These are phyloP conservation scores for Auricularia sp. DNA, from an alignment of 768 basidiomycete genomes.

Conservation along the genomic window DNA sequence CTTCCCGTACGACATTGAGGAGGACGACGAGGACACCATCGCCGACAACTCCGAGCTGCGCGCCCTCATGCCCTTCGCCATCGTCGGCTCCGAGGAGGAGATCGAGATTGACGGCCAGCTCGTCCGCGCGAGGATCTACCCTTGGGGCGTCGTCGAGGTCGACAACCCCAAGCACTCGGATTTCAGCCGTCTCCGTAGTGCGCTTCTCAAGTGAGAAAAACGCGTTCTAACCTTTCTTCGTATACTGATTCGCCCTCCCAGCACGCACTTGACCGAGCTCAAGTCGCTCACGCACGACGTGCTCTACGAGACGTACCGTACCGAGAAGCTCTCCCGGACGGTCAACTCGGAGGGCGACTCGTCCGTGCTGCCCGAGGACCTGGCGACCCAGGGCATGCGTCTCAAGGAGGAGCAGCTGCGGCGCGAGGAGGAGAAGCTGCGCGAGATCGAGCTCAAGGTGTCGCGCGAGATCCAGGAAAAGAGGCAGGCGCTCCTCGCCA, in stretches of 20 bases:
- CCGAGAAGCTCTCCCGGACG: conserved; percentile 89
- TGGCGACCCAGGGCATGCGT: conserved; percentile 92
- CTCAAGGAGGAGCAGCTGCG: conserved; percentile 99
- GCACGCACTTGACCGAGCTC: conserved; percentile 89
- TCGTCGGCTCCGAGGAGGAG: conserved; percentile 96
- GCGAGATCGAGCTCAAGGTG: conserved; percentile 96
- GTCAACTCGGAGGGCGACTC: conserved; percentile 78
- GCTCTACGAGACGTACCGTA: conserved; percentile 94
- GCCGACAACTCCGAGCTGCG: conserved; percentile 88
- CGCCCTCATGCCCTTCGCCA: conserved; percentile 88
- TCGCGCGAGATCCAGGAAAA: conserved; percentile 98
- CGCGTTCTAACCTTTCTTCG: conserved; percentile 1
- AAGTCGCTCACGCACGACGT: conserved; percentile 92
- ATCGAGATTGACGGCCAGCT: conserved; percentile 86
- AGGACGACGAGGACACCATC: conserved; percentile 98
- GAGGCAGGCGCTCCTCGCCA: conserved; percentile 90
- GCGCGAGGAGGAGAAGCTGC: conserved; percentile 94
- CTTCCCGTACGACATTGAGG: conserved; percentile 98
- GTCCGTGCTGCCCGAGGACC: conserved; percentile 90
- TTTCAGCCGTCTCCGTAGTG: conserved; percentile 86
- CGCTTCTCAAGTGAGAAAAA: conserved; percentile 67
- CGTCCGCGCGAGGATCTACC: conserved; percentile 89
- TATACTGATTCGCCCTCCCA: conserved; percentile 18
- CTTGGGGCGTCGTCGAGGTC: conserved; percentile 97
- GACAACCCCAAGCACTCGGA: conserved; percentile 99